Evolutionary conservation across 306 rosid genomes (phyloP).

Genomic region (Casuarina cunninghamiana): DNA sequence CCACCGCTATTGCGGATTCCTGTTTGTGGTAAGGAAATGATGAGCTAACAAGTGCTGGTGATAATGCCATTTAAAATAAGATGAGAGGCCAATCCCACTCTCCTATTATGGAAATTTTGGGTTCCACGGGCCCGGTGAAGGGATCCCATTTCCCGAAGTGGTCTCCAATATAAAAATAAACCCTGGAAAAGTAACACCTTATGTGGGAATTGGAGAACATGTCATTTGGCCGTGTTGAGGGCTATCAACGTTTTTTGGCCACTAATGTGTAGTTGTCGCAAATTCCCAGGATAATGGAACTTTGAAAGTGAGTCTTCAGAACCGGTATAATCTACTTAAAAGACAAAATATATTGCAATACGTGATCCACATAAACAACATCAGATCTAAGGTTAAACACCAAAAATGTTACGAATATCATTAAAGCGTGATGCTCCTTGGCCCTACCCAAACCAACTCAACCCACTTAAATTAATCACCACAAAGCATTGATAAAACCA

Average conservation of each 20-base stretch:
- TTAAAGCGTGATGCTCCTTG: neutral
- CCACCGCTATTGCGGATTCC: neutral
- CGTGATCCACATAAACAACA: neutral
- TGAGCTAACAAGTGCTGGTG: neutral
- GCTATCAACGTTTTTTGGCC: neutral
- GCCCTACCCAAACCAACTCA: neutral
- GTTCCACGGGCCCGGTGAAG: neutral
- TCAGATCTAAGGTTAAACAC: neutral
- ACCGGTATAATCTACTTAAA: neutral
- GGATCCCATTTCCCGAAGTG: conserved; percentile 32
- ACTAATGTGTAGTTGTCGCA: neutral
- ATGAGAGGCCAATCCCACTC: conserved; percentile 22
- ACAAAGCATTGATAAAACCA: neutral
- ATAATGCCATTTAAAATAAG: neutral
- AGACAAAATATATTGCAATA: neutral
- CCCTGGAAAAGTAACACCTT: no score
- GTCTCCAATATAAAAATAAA: conserved; percentile 5
- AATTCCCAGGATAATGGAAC: neutral
- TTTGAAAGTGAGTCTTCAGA: neutral
- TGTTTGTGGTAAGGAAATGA: neutral
- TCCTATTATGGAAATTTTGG: conserved; percentile 18
- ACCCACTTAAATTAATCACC: neutral
- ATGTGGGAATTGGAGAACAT: no score
- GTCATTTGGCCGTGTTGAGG: neutral
- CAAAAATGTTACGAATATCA: neutral